A percentile compares a stretch with the other conserved stretches of the same genome.
These are phyloP conservation scores for Arabidopsis lyrata DNA, from an alignment of 441 rosid genomes.

Conservation along the genomic window DNA sequence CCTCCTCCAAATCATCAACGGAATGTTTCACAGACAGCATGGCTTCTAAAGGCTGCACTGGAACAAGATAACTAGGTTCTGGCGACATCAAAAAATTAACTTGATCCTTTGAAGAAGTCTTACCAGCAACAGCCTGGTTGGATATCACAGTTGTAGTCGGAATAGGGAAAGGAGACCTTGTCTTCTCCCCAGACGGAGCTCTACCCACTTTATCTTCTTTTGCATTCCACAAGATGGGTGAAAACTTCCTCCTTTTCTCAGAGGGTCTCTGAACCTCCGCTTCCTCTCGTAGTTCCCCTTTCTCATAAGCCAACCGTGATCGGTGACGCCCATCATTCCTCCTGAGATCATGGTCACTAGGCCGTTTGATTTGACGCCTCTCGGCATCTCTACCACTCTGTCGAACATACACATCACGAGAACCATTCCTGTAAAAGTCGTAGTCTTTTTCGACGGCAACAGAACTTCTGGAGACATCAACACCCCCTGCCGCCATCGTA, in stretches of 20 bases:
- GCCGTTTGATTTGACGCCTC: constrained; percentile 28
- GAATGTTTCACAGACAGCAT: constrained; percentile 2
- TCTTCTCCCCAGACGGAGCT: constrained; percentile 26
- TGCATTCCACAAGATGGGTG: constrained; percentile 54
- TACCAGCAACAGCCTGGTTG: constrained; percentile 12
- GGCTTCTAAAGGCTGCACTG: constrained; percentile 3
- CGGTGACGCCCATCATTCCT: constrained; percentile 41
- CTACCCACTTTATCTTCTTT: constrained; percentile 45
- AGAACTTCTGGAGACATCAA: constrained; percentile 64
- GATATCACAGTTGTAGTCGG: constrained; percentile 6
- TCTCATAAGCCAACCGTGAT: constrained; percentile 18
- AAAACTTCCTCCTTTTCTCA: constrained; percentile 69
- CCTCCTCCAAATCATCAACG: constrained; percentile 46
- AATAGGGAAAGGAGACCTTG: constrained; percentile 28
- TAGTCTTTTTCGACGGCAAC: constrained; percentile 49
- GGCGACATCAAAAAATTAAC: constrained; percentile 5
- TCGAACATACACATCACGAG: constrained; percentile 42
- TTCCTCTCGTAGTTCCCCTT: constrained; percentile 31
- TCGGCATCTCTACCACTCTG: constrained; percentile 38
- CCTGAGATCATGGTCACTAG: constrained; percentile 20
- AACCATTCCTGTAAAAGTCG: constrained; percentile 44
- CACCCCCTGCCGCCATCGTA: constrained; percentile 86
- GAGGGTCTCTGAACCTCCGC: constrained; percentile 49
- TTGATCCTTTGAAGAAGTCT: constrained; percentile 11
- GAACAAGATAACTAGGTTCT: not conserved